A percentile compares a stretch with the other conserved stretches of the same genome.
phyloP scores from a whole-genome alignment of 805 yeast species.

The Wickerhamiella australiensis region DNA sequence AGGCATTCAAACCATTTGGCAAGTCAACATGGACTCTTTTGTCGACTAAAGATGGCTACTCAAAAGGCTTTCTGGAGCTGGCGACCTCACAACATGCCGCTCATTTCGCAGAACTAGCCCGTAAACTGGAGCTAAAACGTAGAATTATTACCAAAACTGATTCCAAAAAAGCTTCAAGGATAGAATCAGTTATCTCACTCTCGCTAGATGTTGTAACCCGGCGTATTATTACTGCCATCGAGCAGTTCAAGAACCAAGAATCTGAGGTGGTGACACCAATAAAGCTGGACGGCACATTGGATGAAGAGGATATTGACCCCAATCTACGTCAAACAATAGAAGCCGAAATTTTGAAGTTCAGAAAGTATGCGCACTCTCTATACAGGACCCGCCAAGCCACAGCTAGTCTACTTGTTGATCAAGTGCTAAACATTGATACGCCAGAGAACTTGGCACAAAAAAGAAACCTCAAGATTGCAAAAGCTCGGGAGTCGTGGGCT shows the following conservation, averaged over 20 bases:
- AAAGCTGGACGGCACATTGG: not conserved
- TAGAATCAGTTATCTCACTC: not conserved
- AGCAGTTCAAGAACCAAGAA: not conserved
- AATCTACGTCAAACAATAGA: not conserved
- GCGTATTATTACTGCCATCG: not conserved
- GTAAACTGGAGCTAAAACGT: not conserved
- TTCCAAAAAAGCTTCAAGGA: not conserved
- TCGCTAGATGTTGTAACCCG: not conserved
- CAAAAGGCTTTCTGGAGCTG: not conserved
- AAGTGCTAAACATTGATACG: not conserved
- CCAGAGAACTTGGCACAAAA: not conserved
- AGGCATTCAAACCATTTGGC: slow-evolving; percentile 6
- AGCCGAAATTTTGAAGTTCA: not conserved
- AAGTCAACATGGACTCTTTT: not conserved
- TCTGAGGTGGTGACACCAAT: not conserved
- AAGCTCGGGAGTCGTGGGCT: not conserved
- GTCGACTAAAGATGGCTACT: not conserved
- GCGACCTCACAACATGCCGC: slow-evolving; percentile 3
- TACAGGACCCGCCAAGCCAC: not conserved
- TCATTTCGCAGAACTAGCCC: not conserved
- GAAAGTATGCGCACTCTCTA: not conserved
- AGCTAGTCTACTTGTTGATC: not conserved
- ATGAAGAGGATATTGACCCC: not conserved
- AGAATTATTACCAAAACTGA: not conserved
- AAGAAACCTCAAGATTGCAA: not conserved